Base-by-base conservation (phyloP, 352 stramenopile species). In the Globisporangium sylvaticum region DNA sequence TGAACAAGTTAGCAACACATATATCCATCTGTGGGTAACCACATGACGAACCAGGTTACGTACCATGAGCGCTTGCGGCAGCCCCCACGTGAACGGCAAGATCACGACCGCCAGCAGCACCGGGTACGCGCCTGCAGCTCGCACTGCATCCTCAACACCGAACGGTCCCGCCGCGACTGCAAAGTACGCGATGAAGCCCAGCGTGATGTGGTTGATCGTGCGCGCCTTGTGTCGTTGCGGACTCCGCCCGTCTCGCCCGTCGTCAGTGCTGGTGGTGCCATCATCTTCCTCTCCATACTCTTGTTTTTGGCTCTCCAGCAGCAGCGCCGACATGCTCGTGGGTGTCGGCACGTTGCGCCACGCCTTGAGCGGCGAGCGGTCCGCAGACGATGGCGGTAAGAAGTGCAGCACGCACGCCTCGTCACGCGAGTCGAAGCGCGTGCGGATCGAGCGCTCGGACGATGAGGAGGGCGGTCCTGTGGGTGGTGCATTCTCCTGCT, bases 121-220 rank as follows among this genome's bases (percentile, higher is more conserved):
- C 0, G 84, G 85, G 57, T 87, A 92, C 24, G 85, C 75, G 1
- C 87, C 87, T 1, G 87, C 85, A 0, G 87, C 87, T 50, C 76
- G 73, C 50, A 95, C 87, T 4, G 87, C 87, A 48, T 91, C 83
- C 60, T 95, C 87, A 10, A 95, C 79, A 3, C 87, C 87, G 58
- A 94, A 95, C 0, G 87, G 85, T 2, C 87, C 87, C 12, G 84
- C 81, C 1, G 85, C 87, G 12, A 95, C 85, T 4, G 87, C 84
- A 59, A 95, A 91, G 75, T 92, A 95, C 46, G 87, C 85, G 59
- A 95, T 91, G 70, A 93, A 93, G 44, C 85, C 87, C 7, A 95
- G 73, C 48, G 83, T 90, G 46, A 94, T 76, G 77, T 89, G 83
- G 76, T 85, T 92, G 66, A 95, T 91, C 22, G 83, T 94, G 29